Base-by-base conservation (phyloP, 169 alveolate genomes). In the Perkinsus olseni region DNA sequence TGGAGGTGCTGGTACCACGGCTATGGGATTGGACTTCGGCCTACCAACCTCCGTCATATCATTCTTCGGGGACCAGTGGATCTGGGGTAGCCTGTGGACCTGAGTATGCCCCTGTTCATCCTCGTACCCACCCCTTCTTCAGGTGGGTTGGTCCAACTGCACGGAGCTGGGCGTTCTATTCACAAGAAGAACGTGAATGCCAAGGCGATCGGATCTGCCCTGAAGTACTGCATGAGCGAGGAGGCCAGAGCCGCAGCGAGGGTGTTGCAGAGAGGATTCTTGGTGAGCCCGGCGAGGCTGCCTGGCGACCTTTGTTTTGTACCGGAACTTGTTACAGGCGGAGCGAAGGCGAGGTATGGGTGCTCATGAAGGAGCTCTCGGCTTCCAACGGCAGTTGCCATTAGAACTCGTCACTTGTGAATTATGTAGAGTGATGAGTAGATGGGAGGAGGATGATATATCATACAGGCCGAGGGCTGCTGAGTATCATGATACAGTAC, bases 1-100 rank as follows among this genome's bases (percentile, higher is more conserved):
- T 38, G 92, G 92, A 0, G 92, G 92, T 31, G 92, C 92, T 6
- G 92, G 92, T 40, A 91, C 92, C 17, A 91, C 92, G 3, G 92
- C 92, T 38, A 40, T 40, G 48, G 92, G 92, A 17, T 38, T 91
- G 62, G 38, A 38, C 74, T 38, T 40, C 38, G 92, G 92, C 92
- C 48, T 24, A 24, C 92, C 92, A 8, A 91, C 92, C 48, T 38
- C 34, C 74, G 37, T 91, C 20, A 40, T 91, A n/a, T n/a, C 92
- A 0, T 91, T 91, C 50, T 91, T 91, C 37, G 92, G 92, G 38
- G 92, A 91, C 62, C 92, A 91, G 37, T 91, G 39, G 74, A 38
- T 91, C 92, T 91, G 92, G 92, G 92, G 92, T 28, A 38, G 38
- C 37, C 21, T 17, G 24, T 36, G 24, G 45, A 31, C 31, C n/a